A percentile compares a stretch with the other conserved stretches of the same genome.
These are phyloP conservation scores for Phascolomyces articulosus DNA, from an alignment of 371 early-diverging fungal genomes.

Conservation along the genomic window DNA sequence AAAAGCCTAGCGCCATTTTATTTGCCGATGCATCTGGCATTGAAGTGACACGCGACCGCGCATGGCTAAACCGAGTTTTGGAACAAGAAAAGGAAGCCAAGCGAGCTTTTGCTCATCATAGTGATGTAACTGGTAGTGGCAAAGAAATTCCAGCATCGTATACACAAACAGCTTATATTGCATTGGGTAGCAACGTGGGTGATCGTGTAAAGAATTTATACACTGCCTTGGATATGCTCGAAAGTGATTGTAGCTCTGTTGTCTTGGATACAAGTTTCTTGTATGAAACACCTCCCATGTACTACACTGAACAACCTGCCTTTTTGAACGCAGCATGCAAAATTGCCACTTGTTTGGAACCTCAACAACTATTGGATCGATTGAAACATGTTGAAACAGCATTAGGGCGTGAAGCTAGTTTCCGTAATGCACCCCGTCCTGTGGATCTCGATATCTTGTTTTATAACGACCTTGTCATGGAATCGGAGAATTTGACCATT, in stretches of 20 bases:
- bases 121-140: slow-evolving; percentile 10
- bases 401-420: slow-evolving; percentile 73
- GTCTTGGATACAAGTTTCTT: slow-evolving; percentile 94
- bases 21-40: slow-evolving; percentile 93
- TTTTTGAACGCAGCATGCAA: slow-evolving; percentile 93
- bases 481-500: slow-evolving; percentile 74
- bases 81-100: slow-evolving; percentile 38
- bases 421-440: slow-evolving; percentile 90
- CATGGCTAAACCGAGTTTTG: slow-evolving; percentile 44
- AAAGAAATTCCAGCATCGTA: slow-evolving; percentile 41
- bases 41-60: slow-evolving; percentile 81
- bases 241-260: slow-evolving; percentile 47
- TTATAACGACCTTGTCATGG: slow-evolving; percentile 80
- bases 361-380: slow-evolving; percentile 72
- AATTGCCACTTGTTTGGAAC: slow-evolving; percentile 79
- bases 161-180: slow-evolving; percentile 67
- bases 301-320: slow-evolving; percentile 87
- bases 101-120: slow-evolving; percentile 30
- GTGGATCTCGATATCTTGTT: slow-evolving; percentile 96
- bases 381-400: slow-evolving; percentile 85
- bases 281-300: slow-evolving; percentile 97
- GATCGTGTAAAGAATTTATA: slow-evolving; percentile 81
- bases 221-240: slow-evolving; percentile 69
- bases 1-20: slow-evolving; percentile 91
- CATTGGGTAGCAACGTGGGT: slow-evolving; percentile 94